phyloP scores from a whole-genome alignment of 352 stramenopile genomes.

The Aphanomyces euteiches region DNA sequence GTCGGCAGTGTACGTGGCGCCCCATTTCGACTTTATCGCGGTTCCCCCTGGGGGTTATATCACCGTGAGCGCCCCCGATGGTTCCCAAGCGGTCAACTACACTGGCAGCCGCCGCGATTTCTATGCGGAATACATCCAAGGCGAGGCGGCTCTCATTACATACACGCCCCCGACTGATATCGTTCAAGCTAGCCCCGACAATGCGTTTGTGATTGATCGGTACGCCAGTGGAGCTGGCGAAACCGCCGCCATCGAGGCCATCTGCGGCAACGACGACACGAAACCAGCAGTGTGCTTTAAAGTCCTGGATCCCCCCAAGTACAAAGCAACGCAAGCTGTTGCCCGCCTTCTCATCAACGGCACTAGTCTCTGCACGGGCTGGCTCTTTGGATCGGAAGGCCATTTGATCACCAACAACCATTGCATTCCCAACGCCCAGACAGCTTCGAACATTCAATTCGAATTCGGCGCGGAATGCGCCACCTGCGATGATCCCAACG shows the following conservation, averaged over 20 bases:
- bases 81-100: slow-evolving; percentile 3
- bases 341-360: slow-evolving; percentile 47
- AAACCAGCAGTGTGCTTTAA: slow-evolving; percentile 61
- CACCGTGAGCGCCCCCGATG: neutral
- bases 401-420: slow-evolving; percentile 73
- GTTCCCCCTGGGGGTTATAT: neutral
- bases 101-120: neutral
- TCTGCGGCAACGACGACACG: slow-evolving; percentile 47
- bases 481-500: slow-evolving; percentile 11
- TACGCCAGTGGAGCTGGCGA: slow-evolving; percentile 1
- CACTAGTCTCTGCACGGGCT: slow-evolving; percentile 49
- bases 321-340: slow-evolving; percentile 49
- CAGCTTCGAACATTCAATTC: slow-evolving; percentile 40
- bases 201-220: neutral
- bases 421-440: slow-evolving; percentile 42
- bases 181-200: neutral
- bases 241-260: slow-evolving; percentile 3
- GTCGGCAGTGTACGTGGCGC: neutral
- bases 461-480: slow-evolving; percentile 24
- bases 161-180: neutral
- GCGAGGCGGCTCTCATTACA: neutral
- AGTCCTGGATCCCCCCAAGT: slow-evolving; percentile 50
- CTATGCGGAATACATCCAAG: slow-evolving; percentile 7
- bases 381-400: slow-evolving; percentile 58
- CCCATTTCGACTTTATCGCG: slow-evolving; percentile 4